A percentile compares a stretch with the other conserved stretches of the same genome.
Conservation (phyloP, 208 protist genomes). For the Leishmania arabica region DNA sequence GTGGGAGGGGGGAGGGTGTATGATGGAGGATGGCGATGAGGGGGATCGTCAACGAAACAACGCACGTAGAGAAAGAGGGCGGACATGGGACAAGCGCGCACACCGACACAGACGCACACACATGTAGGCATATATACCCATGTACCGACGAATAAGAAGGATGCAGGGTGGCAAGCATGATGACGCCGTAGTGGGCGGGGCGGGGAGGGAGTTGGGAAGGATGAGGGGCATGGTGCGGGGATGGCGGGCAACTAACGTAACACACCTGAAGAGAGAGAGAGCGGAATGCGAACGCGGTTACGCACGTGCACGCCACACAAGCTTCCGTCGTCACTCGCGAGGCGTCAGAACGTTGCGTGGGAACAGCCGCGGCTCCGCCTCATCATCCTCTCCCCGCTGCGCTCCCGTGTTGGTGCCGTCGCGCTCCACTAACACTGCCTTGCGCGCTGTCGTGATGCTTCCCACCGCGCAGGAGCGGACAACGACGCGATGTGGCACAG, state of each 20-base stretch:
- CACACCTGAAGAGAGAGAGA: too few relatives aligned
- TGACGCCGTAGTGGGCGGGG: neutral
- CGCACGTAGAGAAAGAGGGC: neutral
- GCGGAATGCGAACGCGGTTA: neutral
- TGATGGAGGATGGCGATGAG: neutral
- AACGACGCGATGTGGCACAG: conserved; percentile 9
- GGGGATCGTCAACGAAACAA: neutral
- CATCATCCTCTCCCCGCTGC: conserved; percentile 21
- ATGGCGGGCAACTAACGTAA: neutral
- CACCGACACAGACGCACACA: neutral
- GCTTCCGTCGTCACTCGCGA: conserved; percentile 1
- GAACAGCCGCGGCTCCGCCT: conserved; percentile 30
- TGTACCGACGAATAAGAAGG: neutral
- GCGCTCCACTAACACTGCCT: neutral
- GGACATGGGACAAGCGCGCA: too few relatives aligned
- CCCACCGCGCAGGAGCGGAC: conserved; percentile 22
- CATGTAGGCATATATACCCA: neutral
- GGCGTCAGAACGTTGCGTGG: neutral
- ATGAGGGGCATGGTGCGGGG: neutral
- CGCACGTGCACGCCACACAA: neutral
- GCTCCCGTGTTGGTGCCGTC: neutral
- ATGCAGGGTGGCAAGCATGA: neutral
- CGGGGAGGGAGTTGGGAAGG: neutral
- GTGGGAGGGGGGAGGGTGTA: neutral
- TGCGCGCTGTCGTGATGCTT: conserved; percentile 24